These are phyloP conservation scores for Solanum virginianum DNA, from an alignment of 257 asterid genomes.

Conservation along the genomic window DNA sequence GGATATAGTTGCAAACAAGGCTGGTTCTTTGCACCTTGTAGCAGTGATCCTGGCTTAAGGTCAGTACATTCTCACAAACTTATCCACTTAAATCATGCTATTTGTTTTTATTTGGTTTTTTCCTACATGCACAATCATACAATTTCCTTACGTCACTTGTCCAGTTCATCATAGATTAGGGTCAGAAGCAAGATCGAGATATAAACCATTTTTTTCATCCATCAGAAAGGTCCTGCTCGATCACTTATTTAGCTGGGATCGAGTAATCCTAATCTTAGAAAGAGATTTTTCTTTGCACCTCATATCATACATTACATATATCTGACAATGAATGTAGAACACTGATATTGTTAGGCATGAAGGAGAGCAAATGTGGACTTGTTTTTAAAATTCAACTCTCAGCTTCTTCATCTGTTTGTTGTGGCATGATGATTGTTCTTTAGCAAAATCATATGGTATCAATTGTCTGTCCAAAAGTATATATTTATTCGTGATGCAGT, in stretches of 20 bases:
- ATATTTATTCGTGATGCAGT: neutral
- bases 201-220: neutral
- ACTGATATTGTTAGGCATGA: neutral
- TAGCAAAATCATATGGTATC: neutral
- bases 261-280: neutral
- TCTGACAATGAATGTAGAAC: neutral
- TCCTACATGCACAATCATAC: neutral
- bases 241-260: neutral
- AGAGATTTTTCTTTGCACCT: neutral
- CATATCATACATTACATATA: neutral
- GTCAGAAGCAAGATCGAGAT: neutral
- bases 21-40: slow-evolving; percentile 95
- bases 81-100: neutral
- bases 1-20: slow-evolving; percentile 94
- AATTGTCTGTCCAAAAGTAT: neutral
- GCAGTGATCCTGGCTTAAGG: slow-evolving; percentile 82
- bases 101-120: neutral
- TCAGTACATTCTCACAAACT: slow-evolving; percentile 9
- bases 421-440: neutral
- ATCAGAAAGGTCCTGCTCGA: neutral
- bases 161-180: neutral
- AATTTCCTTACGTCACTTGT: neutral
- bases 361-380: neutral
- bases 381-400: neutral
- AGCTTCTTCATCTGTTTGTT: neutral